Evolutionary conservation across 768 basidiomycete species (phyloP).

Genomic region (Dioszegia crocea): DNA sequence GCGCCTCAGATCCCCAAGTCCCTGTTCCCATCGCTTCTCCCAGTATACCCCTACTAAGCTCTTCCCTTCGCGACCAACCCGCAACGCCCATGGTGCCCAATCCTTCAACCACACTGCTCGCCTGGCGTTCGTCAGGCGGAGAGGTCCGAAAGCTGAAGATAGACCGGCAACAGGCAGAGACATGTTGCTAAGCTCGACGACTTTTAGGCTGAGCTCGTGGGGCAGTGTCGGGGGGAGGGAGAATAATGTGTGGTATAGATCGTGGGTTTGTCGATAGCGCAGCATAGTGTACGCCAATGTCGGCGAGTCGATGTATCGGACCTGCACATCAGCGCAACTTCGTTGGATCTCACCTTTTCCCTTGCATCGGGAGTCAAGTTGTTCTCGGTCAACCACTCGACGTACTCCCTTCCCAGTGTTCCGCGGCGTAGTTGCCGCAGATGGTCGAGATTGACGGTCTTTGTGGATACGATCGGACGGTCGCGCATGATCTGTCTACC

Average conservation of each 20-base stretch:
- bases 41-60: constrained; percentile 88
- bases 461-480: constrained; percentile 72
- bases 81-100: constrained; percentile 88
- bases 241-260: constrained; percentile 91
- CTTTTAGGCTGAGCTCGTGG: constrained; percentile 89
- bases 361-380: constrained; percentile 90
- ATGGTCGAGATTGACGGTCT: constrained; percentile 66
- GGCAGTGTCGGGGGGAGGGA: constrained; percentile 83
- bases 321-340: constrained; percentile 56
- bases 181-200: constrained; percentile 88
- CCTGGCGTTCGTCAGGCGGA: constrained; percentile 61
- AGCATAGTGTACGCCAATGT: constrained; percentile 98
- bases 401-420: constrained; percentile 79
- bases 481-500: constrained; percentile 79
- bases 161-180: constrained; percentile 81
- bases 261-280: constrained; percentile 95
- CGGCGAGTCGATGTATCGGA: constrained; percentile 88
- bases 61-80: constrained; percentile 68
- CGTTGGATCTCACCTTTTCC: constrained; percentile 63
- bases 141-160: constrained; percentile 71
- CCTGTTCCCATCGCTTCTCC: constrained; percentile 88
- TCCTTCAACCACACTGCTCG: constrained; percentile 64
- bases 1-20: constrained; percentile 72
- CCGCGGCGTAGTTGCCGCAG: constrained; percentile 68
- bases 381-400: constrained; percentile 82